These are phyloP conservation scores for Blastobotrys apis DNA, from an alignment of 1,139 yeast genomes.

Conservation along the genomic window DNA sequence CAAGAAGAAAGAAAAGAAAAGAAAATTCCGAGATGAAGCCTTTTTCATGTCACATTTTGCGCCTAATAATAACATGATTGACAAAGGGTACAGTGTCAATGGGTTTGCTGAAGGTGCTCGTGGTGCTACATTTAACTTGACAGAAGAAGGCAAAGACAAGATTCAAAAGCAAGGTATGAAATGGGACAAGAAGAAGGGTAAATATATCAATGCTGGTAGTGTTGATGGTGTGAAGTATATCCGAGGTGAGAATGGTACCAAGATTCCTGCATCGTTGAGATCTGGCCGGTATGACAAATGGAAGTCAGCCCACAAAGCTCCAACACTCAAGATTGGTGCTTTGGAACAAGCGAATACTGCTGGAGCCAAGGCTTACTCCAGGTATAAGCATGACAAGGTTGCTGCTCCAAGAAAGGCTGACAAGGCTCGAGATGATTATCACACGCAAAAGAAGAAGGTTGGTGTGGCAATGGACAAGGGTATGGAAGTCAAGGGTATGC, in stretches of 20 bases:
- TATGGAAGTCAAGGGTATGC: conserved; percentile 59
- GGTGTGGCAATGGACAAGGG: conserved; percentile 79
- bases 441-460: conserved; percentile 77
- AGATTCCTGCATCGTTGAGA: conserved; percentile 85
- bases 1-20: conserved; percentile 20
- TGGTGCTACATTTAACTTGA: conserved; percentile 79
- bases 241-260: conserved; percentile 91
- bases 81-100: conserved; percentile 59
- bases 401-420: conserved; percentile 78
- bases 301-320: conserved; percentile 67
- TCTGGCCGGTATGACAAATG: conserved; percentile 91
- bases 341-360: conserved; percentile 41
- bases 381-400: conserved; percentile 68
- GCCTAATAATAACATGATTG: conserved; percentile 74
- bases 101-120: conserved; percentile 78
- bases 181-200: conserved; percentile 95
- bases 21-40: conserved; percentile 66
- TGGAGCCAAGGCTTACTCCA: conserved; percentile 22
- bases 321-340: conserved; percentile 49
- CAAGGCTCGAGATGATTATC: conserved; percentile 80
- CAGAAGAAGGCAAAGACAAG: conserved; percentile 55
- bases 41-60: conserved; percentile 89
- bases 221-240: conserved; percentile 66
- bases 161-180: conserved; percentile 67
- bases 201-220: conserved; percentile 76